phyloP scores from a whole-genome alignment of 2,329 filamentous ascomycete species.

The Aspergillus quadrilineatus region DNA sequence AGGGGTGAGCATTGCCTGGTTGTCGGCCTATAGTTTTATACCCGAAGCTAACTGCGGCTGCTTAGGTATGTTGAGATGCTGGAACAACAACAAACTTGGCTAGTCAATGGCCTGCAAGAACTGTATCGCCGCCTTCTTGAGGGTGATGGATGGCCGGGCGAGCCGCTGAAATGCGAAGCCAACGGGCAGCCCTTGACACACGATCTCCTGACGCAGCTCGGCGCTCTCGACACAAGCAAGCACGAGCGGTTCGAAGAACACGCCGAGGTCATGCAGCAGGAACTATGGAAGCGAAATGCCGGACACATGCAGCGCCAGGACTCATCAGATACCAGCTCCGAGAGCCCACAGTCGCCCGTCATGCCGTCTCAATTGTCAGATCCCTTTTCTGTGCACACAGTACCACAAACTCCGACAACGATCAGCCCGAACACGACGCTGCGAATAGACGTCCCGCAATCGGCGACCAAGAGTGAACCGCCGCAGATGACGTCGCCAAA shows the following conservation, averaged over 20 bases:
- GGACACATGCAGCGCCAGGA: slow-evolving; percentile 53
- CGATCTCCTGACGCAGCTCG: slow-evolving; percentile 61
- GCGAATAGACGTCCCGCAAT: slow-evolving; percentile 23
- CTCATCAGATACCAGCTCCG: slow-evolving; percentile 59
- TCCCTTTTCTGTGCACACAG: slow-evolving; percentile 28
- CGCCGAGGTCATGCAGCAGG: slow-evolving; percentile 54
- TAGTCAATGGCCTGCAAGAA: slow-evolving; percentile 61
- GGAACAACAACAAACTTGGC: slow-evolving; percentile 63
- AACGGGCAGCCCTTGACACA: slow-evolving; percentile 62
- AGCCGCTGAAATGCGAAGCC: slow-evolving; percentile 50
- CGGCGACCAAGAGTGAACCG: slow-evolving; percentile 29
- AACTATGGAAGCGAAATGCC: slow-evolving; percentile 54
- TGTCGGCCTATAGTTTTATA: slow-evolving; percentile 4
- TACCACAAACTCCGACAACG: slow-evolving; percentile 43
- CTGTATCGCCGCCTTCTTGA: slow-evolving; percentile 55
- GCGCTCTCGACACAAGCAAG: slow-evolving; percentile 54
- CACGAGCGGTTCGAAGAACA: slow-evolving; percentile 61
- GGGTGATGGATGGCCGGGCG: slow-evolving; percentile 57
- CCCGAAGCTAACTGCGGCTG: background rate
- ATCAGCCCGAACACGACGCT: slow-evolving; percentile 35
- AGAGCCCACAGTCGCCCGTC: slow-evolving; percentile 51
- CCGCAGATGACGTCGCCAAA: slow-evolving; percentile 22
- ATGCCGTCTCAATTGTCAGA: slow-evolving; percentile 32
- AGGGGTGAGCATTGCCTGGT: slow-evolving; percentile 52
- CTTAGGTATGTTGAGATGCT: slow-evolving; percentile 64